Base-by-base conservation (phyloP, 1,139 yeast genomes). In the Scheffersomyces illinoinensis region DNA sequence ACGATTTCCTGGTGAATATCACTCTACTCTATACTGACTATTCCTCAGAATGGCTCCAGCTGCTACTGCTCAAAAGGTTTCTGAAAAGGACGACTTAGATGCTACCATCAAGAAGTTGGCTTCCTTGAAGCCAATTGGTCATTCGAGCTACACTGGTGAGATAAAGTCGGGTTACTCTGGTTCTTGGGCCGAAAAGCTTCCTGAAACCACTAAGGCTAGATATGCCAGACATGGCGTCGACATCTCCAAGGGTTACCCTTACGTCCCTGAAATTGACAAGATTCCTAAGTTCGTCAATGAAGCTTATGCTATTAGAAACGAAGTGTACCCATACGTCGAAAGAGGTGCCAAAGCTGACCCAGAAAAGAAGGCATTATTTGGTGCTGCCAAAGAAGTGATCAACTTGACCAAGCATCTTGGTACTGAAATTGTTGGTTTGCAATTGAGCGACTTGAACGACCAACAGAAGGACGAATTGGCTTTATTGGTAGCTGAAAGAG, bases 401-500 rank as follows among this genome's bases (percentile, higher is more conserved):
- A 21, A 66, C 58, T 63, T 66, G 62, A 66, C 69, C 56, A 63
- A 63, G 57, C 66, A 65, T 57, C 58, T 66, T 49, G 69, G 69
- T 53, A 66, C 69, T 4, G 69, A 66, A 47, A 62, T 66, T 46
- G 67, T 65, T 21, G 69, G 69, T 1, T 55, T 66, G 53, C 69
- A 66, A 53, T 62, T 66, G 57, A 50, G 62, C 18, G 68, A 70
- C 19, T 68, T 70, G 66, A 63, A 57, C 57, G 78, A 76, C 49
- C 68, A 73, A 58, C 75, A 75, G 54, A 68, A 76, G 58, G 74
- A 73, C 53, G 73, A 78, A 62, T 75, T 78, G 69, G 83, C 82
- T 7, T 69, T 78, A 51, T 75, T 78, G 64, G 68, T 78, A 57
- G 81, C 81, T 39, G 82, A 78, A 62, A 70, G 82, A 64, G 79